Conservation (phyloP, 306 rosid genomes). For the Rubus idaeus region DNA sequence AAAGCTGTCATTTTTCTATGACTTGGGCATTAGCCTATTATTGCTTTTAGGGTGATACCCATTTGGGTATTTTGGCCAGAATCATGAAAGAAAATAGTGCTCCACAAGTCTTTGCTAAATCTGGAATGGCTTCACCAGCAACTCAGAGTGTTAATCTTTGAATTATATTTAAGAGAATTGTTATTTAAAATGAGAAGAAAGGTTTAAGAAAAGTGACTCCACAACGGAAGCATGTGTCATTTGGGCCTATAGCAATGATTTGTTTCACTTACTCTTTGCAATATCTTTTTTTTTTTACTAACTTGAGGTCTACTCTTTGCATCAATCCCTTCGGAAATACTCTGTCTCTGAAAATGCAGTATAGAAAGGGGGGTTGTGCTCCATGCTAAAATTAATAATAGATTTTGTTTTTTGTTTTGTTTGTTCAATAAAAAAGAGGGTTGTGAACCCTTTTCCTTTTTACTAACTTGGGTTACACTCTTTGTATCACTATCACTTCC, state of each 20-base stretch:
- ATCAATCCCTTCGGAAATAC: constrained; percentile 74
- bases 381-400: constrained; percentile 4
- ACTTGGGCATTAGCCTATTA: neutral
- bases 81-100: constrained; percentile 1
- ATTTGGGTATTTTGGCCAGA: constrained; percentile 6
- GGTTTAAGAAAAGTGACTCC: constrained; percentile 63
- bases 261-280: constrained; percentile 25
- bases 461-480: constrained; percentile 73
- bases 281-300: constrained; percentile 17
- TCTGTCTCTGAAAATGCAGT: constrained; percentile 39
- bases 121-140: neutral
- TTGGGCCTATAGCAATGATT: constrained; percentile 66
- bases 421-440: neutral
- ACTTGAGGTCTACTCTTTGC: constrained; percentile 67
- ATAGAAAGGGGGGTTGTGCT: constrained; percentile 19
- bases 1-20: neutral
- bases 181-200: constrained; percentile 23
- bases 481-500: constrained; percentile 58
- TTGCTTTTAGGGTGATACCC: constrained; percentile 4
- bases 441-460: constrained; percentile 21
- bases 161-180: neutral
- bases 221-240: constrained; percentile 50
- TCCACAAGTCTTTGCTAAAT: neutral
- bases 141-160: neutral
- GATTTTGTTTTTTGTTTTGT: neutral